phyloP scores from a whole-genome alignment of 345 rosid genomes.

The Eutrema yunnanense region DNA sequence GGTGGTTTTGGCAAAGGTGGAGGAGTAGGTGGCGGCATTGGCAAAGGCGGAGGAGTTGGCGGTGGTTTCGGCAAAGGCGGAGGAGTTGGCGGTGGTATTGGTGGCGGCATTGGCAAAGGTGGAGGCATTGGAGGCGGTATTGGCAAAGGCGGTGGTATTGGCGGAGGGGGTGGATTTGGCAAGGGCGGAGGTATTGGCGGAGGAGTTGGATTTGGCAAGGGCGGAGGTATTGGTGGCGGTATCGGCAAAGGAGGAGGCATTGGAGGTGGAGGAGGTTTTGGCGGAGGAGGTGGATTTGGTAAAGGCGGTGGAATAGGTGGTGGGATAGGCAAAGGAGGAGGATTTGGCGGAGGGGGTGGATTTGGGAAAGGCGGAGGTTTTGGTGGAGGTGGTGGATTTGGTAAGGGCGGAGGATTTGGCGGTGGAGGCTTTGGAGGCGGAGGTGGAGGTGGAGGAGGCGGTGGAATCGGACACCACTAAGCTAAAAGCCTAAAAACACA shows the following conservation, averaged over 20 bases:
- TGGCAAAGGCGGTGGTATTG: neutral
- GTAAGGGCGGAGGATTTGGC: constrained; percentile 14
- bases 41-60: constrained; percentile 14
- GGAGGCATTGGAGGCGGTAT: constrained; percentile 4
- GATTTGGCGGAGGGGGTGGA: constrained; percentile 23
- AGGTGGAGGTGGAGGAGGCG: constrained; percentile 1
- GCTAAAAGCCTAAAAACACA: neutral
- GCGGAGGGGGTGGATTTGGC: neutral
- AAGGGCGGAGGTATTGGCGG: neutral
- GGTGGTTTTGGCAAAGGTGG: neutral
- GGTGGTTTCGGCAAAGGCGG: neutral
- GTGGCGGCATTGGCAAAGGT: constrained; percentile 5
- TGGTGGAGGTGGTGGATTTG: constrained; percentile 4
- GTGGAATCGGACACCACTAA: constrained; percentile 22
- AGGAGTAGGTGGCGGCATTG: neutral
- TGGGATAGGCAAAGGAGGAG: constrained; percentile 22
- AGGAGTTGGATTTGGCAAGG: neutral
- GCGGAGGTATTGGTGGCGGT: neutral
- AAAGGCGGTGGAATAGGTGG: constrained; percentile 26
- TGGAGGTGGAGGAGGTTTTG: constrained; percentile 13
- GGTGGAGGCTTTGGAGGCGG: constrained; percentile 8
- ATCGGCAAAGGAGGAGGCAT: neutral
- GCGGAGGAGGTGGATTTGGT: constrained; percentile 21
- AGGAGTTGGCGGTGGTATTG: constrained; percentile 4
- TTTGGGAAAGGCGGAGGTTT: constrained; percentile 3